These are phyloP conservation scores for Coniophora puteana DNA, from an alignment of 1,284 basidiomycete species.

Conservation along the genomic window DNA sequence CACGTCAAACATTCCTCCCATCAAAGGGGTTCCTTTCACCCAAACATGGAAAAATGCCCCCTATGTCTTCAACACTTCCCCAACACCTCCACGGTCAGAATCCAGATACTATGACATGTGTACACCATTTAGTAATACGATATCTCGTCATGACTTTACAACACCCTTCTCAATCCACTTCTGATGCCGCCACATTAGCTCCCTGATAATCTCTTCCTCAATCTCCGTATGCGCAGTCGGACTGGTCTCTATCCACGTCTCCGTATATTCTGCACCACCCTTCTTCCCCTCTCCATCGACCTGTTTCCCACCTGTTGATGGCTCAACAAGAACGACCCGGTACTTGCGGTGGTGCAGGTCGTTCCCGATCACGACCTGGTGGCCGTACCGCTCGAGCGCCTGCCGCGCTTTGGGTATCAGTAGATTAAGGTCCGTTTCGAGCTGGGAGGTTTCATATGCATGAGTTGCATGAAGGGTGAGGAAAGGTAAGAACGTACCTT, in stretches of 20 bases:
- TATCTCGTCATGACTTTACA: constrained; percentile 1
- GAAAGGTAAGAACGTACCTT: constrained; percentile 57
- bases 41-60: constrained; percentile 1
- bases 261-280: constrained; percentile 29
- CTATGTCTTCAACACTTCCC: too few relatives aligned
- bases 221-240: constrained; percentile 66
- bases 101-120: not conserved
- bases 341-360: constrained; percentile 86
- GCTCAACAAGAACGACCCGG: constrained; percentile 87
- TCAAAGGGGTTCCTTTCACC: too few relatives aligned
- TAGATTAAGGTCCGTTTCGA: constrained; percentile 86
- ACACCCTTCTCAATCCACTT: constrained; percentile 53
- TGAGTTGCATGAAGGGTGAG: constrained; percentile 2
- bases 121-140: not conserved
- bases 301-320: too few relatives aligned
- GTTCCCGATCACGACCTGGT: constrained; percentile 97
- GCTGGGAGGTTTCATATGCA: constrained; percentile 43
- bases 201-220: constrained; percentile 86
- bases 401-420: constrained; percentile 89
- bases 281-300: constrained; percentile 30
- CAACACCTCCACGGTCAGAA: not conserved
- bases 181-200: constrained; percentile 73
- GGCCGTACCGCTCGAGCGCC: constrained; percentile 91
- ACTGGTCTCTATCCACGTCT: constrained; percentile 76
- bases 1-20: too few relatives aligned